These are phyloP conservation scores for Zygoascus sp. DNA, from an alignment of 1,139 yeast species.

Conservation along the genomic window DNA sequence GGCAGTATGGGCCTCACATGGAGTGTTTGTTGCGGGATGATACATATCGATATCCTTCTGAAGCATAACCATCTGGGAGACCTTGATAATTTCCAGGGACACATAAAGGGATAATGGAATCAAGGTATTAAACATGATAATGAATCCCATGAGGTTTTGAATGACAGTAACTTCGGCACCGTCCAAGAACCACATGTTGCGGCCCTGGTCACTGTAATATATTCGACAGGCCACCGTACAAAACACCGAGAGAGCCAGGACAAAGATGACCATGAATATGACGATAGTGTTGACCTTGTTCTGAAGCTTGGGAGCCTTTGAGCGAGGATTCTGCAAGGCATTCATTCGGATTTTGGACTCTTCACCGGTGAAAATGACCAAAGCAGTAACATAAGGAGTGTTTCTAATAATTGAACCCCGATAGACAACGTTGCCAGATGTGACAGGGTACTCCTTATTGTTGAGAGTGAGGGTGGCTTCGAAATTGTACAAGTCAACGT, in stretches of 20 bases:
- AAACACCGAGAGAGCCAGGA: conserved; percentile 66
- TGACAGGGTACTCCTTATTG: conserved; percentile 52
- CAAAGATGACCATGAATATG: conserved; percentile 80
- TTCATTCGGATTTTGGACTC: conserved; percentile 96
- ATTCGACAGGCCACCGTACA: conserved; percentile 77
- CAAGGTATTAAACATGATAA: conserved; percentile 94
- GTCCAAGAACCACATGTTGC: conserved; percentile 63
- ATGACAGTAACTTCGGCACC: conserved; percentile 80
- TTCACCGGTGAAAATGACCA: conserved; percentile 90
- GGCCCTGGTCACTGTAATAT: conserved; percentile 41
- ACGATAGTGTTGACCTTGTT: conserved; percentile 77
- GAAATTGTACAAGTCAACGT: conserved; percentile 82
- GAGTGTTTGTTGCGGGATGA: conserved; percentile 75
- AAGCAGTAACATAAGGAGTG: conserved; percentile 65
- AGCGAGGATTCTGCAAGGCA: conserved; percentile 81
- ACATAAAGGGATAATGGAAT: conserved; percentile 94
- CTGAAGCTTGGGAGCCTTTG: conserved; percentile 91
- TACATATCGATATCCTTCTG: conserved; percentile 96
- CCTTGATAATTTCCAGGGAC: conserved; percentile 92
- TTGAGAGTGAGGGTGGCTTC: conserved; percentile 59
- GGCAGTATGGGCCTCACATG: conserved; percentile 93
- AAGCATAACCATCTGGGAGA: conserved; percentile 72
- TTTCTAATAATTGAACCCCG: conserved; percentile 88
- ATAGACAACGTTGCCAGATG: conserved; percentile 75
- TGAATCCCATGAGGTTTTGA: conserved; percentile 89